phyloP scores from a whole-genome alignment of 192 early-diverging fungal genomes.

The Backusella westeae region DNA sequence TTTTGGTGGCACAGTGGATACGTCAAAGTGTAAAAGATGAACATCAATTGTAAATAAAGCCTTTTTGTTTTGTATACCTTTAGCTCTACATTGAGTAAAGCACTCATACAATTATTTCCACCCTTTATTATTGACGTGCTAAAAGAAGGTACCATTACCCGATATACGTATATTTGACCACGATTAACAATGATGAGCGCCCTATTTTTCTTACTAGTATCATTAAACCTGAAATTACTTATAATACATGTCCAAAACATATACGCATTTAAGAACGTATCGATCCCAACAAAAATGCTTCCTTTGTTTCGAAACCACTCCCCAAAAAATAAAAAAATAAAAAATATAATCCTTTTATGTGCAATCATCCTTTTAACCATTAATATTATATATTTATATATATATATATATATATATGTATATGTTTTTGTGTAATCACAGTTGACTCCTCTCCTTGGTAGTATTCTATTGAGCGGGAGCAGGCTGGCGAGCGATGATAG shows the following conservation, averaged over 20 bases:
- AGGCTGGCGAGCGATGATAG: constrained; percentile 29
- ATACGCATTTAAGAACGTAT: no score
- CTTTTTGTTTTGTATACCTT: background rate
- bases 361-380: background rate
- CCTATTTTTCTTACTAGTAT: background rate
- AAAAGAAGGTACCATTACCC: no score
- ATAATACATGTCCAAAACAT: no score
- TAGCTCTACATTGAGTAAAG: no score
- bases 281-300: background rate
- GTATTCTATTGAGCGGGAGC: constrained; percentile 31
- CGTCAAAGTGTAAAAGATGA: background rate
- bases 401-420: background rate
- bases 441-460: background rate
- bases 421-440: background rate
- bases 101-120: no score
- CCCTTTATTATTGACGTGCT: no score
- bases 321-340: background rate
- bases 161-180: background rate
- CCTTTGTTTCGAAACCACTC: background rate
- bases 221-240: background rate
- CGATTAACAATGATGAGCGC: background rate
- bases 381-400: background rate
- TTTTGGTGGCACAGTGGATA: constrained; percentile 22
- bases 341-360: background rate
- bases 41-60: background rate